A percentile compares a stretch with the other conserved stretches of the same genome.
Evolutionary conservation across 2,329 filamentous ascomycete genomes (phyloP).

Genomic region (Beauveria rudraprayagi): DNA sequence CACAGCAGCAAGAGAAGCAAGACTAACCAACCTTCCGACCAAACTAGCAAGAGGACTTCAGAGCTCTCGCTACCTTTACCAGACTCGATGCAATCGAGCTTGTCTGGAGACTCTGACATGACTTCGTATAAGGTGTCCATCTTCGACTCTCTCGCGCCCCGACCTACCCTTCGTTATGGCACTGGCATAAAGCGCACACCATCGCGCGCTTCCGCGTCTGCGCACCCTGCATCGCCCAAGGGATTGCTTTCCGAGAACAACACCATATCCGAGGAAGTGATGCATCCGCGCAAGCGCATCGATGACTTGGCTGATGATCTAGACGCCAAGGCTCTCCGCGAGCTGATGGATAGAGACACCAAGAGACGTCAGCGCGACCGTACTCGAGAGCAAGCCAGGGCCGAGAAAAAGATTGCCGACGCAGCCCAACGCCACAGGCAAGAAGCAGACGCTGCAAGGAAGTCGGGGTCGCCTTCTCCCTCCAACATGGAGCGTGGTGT

Average conservation of each 20-base stretch:
- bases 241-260: slow-evolving; percentile 42
- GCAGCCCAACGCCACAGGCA: slow-evolving; percentile 59
- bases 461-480: slow-evolving; percentile 42
- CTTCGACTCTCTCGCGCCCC: slow-evolving; percentile 73
- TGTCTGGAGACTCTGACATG: slow-evolving; percentile 67
- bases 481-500: slow-evolving; percentile 53
- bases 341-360: slow-evolving; percentile 83
- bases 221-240: slow-evolving; percentile 42
- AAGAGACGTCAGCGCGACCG: slow-evolving; percentile 70
- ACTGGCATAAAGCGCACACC: slow-evolving; percentile 52
- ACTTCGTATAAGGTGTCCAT: slow-evolving; percentile 70
- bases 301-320: slow-evolving; percentile 75
- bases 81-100: slow-evolving; percentile 67
- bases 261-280: slow-evolving; percentile 51
- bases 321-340: slow-evolving; percentile 73
- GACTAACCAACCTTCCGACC: slow-evolving; percentile 39
- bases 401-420: slow-evolving; percentile 56
- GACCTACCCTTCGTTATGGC: slow-evolving; percentile 73
- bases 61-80: slow-evolving; percentile 67
- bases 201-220: slow-evolving; percentile 36
- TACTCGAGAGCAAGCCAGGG: slow-evolving; percentile 56
- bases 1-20: slow-evolving; percentile 59
- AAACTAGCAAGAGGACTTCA: slow-evolving; percentile 56
- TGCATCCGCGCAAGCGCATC: slow-evolving; percentile 55
- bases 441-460: slow-evolving; percentile 47